Evolutionary conservation across 2,329 filamentous ascomycete genomes (phyloP), one percentile per base, ranked within the genome.

Genomic region (Alternaria sp.): DNA sequence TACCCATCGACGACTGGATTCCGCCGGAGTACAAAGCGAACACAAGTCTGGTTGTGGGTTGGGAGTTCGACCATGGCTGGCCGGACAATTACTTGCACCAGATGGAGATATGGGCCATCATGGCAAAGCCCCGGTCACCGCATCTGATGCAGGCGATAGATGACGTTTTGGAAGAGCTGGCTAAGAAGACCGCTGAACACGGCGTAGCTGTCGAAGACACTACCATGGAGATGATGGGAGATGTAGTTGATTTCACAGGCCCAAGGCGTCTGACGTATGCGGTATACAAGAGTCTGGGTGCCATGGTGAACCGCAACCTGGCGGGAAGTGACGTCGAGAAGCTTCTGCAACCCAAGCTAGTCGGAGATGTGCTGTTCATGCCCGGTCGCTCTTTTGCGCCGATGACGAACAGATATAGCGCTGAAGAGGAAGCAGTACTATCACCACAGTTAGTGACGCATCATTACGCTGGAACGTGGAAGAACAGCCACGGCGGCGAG

Each of bases 61-160:
- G 80, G 54, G 81, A 82, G 43, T 77, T 79, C 36, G 79, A 82
- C 57, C 36, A 63, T n/a, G 70, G 72, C 1, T 71, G 69, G 62
- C 56, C 57, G n/a, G 57, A 61, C n/a, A 49, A 57, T 3, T 71
- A 66, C 43, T 40, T 66, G 12, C 57, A 69, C 44, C 69, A 77
- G 59, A 77, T 79, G 64, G 67, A 72, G 8, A 71, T 55, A 40
- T 78, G 74, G 76, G 74, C 68, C 6, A 75, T 78, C n/a, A 69
- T 79, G 67, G 65, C 74, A 8, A 70, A 70, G 47, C 71, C 70
- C 1, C 28, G 65, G 3, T 69, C 61, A 11, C 65, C 68, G 11
- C 74, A 77, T 46, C 66, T 76, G 56, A 23, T 60, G 28, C 62
- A 64, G 57, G 67, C 74, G 1, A 69, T 79, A 40, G 59, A 76